These are phyloP conservation scores for Penicillium bialowiezense DNA, from an alignment of 495 filamentous ascomycete genomes.

Conservation along the genomic window DNA sequence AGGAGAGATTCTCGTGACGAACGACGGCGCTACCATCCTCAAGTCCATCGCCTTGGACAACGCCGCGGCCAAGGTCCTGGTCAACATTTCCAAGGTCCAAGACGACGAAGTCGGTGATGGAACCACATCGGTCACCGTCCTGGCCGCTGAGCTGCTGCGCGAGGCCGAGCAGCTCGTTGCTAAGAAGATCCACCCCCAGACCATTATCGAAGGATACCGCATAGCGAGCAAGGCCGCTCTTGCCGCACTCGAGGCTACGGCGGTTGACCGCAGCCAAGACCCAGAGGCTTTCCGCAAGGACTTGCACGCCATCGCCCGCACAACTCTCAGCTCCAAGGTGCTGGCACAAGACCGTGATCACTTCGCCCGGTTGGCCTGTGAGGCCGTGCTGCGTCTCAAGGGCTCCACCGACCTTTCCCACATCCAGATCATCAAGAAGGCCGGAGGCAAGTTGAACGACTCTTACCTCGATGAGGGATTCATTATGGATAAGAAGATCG, in stretches of 20 bases:
- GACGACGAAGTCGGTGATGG: constrained; percentile 98
- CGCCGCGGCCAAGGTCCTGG: constrained; percentile 88
- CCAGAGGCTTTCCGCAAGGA: constrained; percentile 82
- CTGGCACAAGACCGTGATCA: constrained; percentile 90
- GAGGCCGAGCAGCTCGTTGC: constrained; percentile 96
- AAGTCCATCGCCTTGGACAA: constrained; percentile 99
- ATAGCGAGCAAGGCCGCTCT: constrained; percentile 91
- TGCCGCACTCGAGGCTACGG: constrained; percentile 74
- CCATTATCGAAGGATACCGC: constrained; percentile 97
- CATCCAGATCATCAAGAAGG: constrained; percentile 99
- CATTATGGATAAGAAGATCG: constrained; percentile 97
- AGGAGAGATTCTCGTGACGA: constrained; percentile 95
- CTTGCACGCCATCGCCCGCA: constrained; percentile 84
- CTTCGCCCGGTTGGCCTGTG: constrained; percentile 86
- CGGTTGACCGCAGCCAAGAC: constrained; percentile 85
- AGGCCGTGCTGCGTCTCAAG: constrained; percentile 86
- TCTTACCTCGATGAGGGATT: constrained; percentile 98
- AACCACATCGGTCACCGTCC: constrained; percentile 86
- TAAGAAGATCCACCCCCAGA: constrained; percentile 98
- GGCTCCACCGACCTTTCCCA: constrained; percentile 93
- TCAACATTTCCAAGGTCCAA: constrained; percentile 99
- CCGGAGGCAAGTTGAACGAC: constrained; percentile 92
- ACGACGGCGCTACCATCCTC: constrained; percentile 96
- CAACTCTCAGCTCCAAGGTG: constrained; percentile 97
- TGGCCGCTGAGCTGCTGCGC: constrained; percentile 90